phyloP scores from a whole-genome alignment of 73 alveolate species.

The Stentor roeselii region DNA sequence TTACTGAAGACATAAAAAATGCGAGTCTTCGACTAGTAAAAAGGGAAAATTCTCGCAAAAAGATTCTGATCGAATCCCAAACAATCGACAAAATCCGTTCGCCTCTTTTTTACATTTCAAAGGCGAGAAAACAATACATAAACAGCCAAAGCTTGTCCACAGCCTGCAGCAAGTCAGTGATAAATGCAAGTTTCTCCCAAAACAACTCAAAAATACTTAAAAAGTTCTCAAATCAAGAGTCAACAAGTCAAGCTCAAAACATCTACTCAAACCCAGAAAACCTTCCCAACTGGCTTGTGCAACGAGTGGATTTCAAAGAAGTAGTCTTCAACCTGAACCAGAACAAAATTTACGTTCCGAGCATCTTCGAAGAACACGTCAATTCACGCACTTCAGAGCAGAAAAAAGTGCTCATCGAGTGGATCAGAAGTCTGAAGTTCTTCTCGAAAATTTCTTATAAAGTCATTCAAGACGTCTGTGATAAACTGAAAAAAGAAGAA shows the following conservation, averaged over 20 bases:
- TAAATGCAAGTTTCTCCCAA: neutral
- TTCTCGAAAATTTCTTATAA: neutral
- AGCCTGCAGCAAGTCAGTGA: neutral
- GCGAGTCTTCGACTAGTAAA: neutral
- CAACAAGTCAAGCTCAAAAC: neutral
- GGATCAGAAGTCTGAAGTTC: conserved; percentile 1
- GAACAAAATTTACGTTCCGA: neutral
- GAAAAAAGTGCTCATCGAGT: neutral
- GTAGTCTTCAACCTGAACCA: neutral
- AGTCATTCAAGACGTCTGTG: neutral
- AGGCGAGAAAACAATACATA: neutral
- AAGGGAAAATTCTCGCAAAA: neutral
- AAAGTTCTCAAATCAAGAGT: no score
- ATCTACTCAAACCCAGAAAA: neutral
- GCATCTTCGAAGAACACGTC: neutral
- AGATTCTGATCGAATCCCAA: no score
- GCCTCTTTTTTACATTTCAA: neutral
- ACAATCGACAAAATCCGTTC: neutral
- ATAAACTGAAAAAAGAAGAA: neutral
- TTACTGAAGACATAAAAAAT: neutral
- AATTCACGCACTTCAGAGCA: neutral
- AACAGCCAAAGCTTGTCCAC: neutral
- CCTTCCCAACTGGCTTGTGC: conserved; percentile 23
- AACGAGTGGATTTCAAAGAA: neutral
- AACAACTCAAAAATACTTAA: neutral